Evolutionary conservation across 108 stramenopile genomes (phyloP).

Genomic region (Skeletonema grethae): DNA sequence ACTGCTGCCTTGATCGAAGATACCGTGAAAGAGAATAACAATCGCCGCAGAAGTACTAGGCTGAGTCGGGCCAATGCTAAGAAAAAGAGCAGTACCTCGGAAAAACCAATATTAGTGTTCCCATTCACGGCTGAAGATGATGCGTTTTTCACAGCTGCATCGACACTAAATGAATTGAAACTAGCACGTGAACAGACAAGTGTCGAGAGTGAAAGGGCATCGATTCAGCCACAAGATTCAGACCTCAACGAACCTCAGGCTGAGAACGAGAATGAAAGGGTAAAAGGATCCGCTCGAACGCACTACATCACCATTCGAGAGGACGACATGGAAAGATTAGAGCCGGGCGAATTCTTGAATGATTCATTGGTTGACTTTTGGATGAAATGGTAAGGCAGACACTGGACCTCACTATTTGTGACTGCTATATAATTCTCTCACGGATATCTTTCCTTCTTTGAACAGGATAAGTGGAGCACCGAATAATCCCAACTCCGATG

Average conservation of each 20-base stretch:
- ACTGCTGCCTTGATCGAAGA: conserved; percentile 35
- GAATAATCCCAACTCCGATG: conserved; percentile 9
- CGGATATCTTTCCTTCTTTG: background rate
- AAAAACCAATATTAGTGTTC: conserved; percentile 61
- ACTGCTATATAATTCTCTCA: background rate
- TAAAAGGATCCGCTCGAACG: conserved; percentile 27
- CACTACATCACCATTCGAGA: conserved; percentile 68
- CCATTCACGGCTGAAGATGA: conserved; percentile 67
- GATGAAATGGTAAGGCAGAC: conserved; percentile 80
- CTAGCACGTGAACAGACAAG: conserved; percentile 3
- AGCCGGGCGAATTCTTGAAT: conserved; percentile 78
- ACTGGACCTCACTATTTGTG: background rate
- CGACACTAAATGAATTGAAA: conserved; percentile 32
- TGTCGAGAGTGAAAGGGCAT: background rate
- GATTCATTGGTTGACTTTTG: conserved; percentile 90
- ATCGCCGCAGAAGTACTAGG: conserved; percentile 18
- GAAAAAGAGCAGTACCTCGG: conserved; percentile 22
- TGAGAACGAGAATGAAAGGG: conserved; percentile 11
- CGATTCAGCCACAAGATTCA: conserved; percentile 16
- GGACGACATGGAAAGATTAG: conserved; percentile 63
- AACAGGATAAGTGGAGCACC: conserved; percentile 42
- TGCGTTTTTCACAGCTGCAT: conserved; percentile 45
- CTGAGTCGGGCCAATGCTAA: conserved; percentile 16
- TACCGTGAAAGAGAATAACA: conserved; percentile 24
- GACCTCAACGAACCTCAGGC: conserved; percentile 24